These are phyloP conservation scores for Pleurozium schreberi DNA, from an alignment of 225 moss, liverwort and hornwort genomes.

Conservation along the genomic window DNA sequence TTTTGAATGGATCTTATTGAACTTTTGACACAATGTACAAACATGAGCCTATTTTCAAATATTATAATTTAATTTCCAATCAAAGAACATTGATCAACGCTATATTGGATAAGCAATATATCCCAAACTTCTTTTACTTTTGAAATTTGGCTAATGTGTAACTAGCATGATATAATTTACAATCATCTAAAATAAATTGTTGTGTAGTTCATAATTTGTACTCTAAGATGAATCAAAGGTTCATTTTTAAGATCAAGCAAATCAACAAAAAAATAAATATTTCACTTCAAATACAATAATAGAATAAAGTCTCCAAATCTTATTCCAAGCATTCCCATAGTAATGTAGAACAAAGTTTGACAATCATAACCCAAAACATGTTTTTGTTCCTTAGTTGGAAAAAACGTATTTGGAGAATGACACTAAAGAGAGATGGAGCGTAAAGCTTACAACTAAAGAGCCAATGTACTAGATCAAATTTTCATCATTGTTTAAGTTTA, in stretches of 20 bases:
- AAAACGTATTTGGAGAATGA: background rate
- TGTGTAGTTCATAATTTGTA: background rate
- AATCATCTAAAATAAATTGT: background rate
- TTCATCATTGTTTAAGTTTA: background rate
- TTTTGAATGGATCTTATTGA: background rate
- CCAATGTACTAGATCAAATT: background rate
- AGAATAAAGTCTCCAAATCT: background rate
- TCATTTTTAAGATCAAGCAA: background rate
- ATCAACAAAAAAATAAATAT: too few relatives aligned
- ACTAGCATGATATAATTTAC: background rate
- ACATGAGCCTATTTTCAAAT: background rate
- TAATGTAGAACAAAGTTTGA: background rate
- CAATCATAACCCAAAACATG: background rate
- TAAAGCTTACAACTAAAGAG: background rate
- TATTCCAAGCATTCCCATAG: background rate
- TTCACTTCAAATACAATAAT: too few relatives aligned
- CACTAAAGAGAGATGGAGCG: fast-evolving
- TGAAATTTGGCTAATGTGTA: background rate
- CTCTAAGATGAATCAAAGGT: fast-evolving
- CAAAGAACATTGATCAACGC: too few relatives aligned
- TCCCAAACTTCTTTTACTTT: background rate
- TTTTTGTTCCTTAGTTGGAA: background rate
- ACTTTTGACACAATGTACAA: background rate
- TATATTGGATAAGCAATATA: background rate
- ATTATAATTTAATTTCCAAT: too few relatives aligned